Base-by-base conservation (phyloP, 345 rosid species). In the Ailanthus altissimus region DNA sequence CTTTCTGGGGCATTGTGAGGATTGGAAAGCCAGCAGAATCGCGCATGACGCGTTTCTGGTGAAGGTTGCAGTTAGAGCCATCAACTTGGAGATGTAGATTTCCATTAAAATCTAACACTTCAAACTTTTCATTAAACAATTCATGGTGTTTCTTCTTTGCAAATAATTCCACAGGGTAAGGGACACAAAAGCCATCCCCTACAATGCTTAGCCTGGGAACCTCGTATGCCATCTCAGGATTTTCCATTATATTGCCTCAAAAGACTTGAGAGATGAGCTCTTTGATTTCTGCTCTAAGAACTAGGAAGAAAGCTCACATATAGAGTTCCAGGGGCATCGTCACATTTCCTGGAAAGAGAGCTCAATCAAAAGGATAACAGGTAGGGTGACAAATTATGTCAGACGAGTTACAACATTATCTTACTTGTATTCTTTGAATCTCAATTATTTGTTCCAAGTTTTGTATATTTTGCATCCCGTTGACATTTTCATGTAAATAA, bases 1-100 rank as follows among this genome's bases (percentile, higher is more conserved):
- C 90, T 89, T 87, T 88, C 71, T 84, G 83, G 8, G 84, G 82
- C 83, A 87, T 43, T 1, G 88, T 84, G 76, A 89, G 83, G 65
- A 89, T 61, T 10, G 87, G 84, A 73, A 75, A 72, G 40, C 92
- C 92, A 40, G 85, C 76, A 75, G 90, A 85, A 68, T 89, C 83
- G 10, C 84, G 84, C 63, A 89, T 64, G 70, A 86, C 74, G 61
- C 89, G 66, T 83, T 84, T 86, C 81, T 83, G 81, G 5, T 76
- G 72, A 74, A 85, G 67, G 68, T 81, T 72, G 86, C 84, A 83
- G 71, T 26, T 23, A 23, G 56, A 46, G n/a, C 73, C 73, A 69
- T 49, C 59, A 69, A 69, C 73, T 50, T 50, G 59, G 59, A 69
- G 60, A 15, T 13, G 36, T 10, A 70, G 74, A 53, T 36, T 51